Evolutionary conservation across 2,329 filamentous ascomycete genomes (phyloP), one percentile per base, ranked within the genome.

Genomic region (Diaporthe batatas): DNA sequence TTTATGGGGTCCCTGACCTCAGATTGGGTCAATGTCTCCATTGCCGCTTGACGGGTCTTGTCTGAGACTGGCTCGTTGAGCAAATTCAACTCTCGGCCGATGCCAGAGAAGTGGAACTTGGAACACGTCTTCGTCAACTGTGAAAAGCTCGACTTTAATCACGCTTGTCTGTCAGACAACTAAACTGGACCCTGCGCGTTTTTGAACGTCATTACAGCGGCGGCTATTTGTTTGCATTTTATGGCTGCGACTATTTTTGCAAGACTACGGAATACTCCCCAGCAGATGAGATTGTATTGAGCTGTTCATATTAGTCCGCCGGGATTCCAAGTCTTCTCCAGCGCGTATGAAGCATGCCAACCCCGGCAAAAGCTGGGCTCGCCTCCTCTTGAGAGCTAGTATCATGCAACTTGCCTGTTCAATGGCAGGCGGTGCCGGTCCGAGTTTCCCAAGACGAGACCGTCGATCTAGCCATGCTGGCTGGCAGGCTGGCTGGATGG

Each of bases 41-140:
- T 54, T 54, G 23, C 68, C 23, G 55, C 55, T 54, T 54, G 25
- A 39, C 53, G 10, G 53, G n/a, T 62, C 18, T 54, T 62, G 68
- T 70, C 68, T 70, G 55, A 70, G 68, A 70, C 68, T 62, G 47
- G 47, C 47, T 59, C 68, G 42, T 62, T 53, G 25, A 62, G 57
- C 54, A 59, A 34, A 70, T 55, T 54, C 68, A 70, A 42, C 58
- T 34, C 51, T 70, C 68, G 68, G 55, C 68, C 47, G 55, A 62
- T 70, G 68, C 62, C 62, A 67, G 47, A 51, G 29, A 49, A 51
- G 47, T 70, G 68, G 68, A 62, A 70, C 68, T 54, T 42, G 68
- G 25, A 53, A 67, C 47, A 53, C 53, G 62, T 67, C 62, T 67
- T 51, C 5, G 32, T 25, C 32, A 21, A 67, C n/a, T 53, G 29